Conservation (phyloP, 2,329 filamentous ascomycete species). For the Ascochyta clinopodiicola region DNA sequence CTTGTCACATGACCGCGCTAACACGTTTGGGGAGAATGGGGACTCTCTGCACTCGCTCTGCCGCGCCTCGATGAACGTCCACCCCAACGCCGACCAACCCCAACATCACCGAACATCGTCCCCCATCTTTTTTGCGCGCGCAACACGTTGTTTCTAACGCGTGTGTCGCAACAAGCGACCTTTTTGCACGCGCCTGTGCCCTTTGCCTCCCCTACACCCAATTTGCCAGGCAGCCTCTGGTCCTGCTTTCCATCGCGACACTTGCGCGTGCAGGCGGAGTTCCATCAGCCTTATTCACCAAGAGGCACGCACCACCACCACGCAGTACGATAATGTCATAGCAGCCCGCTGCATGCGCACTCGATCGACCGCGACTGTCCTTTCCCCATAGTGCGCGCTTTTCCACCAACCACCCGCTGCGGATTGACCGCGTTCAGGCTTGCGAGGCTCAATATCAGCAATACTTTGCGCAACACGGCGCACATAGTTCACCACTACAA, state of each 20-base stretch:
- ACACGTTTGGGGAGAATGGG: neutral
- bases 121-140: constrained; percentile 45
- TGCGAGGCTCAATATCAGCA: constrained; percentile 16
- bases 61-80: constrained; percentile 18
- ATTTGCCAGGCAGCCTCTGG: constrained; percentile 32
- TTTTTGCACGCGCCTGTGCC: constrained; percentile 38
- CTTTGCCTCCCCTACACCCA: constrained; percentile 26
- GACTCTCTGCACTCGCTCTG: constrained; percentile 11
- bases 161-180: constrained; percentile 32
- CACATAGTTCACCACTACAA: constrained; percentile 23
- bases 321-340: constrained; percentile 47
- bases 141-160: constrained; percentile 47
- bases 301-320: constrained; percentile 34
- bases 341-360: constrained; percentile 34
- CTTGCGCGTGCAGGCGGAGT: constrained; percentile 32
- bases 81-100: constrained; percentile 39
- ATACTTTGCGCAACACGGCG: constrained; percentile 24
- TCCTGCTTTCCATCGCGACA: constrained; percentile 41
- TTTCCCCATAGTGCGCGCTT: constrained; percentile 33
- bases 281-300: constrained; percentile 43
- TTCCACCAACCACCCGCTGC: constrained; percentile 17
- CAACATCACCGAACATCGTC: constrained; percentile 40
- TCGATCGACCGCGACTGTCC: constrained; percentile 30
- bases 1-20: constrained; percentile 29
- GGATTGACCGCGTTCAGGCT: constrained; percentile 27